A percentile compares a stretch with the other conserved stretches of the same genome.
These are phyloP conservation scores for Cryoendolithus antarcticus DNA, from an alignment of 2,329 filamentous ascomycete genomes.

Conservation along the genomic window DNA sequence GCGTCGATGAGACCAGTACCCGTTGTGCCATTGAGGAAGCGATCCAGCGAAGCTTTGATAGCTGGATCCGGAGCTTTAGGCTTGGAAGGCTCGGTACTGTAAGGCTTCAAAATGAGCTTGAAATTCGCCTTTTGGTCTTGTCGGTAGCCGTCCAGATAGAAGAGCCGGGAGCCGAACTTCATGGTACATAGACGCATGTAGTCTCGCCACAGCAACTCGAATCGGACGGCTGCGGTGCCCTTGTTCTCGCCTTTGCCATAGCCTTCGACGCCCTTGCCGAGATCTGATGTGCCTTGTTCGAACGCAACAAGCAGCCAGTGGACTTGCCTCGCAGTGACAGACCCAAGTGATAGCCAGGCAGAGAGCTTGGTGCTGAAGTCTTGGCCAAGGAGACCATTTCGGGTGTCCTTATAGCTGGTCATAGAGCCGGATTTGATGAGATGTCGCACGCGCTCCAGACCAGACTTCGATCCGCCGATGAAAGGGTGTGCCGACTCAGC, in stretches of 20 bases:
- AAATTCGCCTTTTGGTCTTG: conserved; percentile 24
- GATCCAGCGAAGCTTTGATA: conserved; percentile 31
- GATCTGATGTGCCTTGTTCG: conserved; percentile 46
- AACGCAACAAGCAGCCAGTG: conserved; percentile 56
- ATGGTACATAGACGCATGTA: conserved; percentile 66
- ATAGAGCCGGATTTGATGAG: conserved; percentile 50
- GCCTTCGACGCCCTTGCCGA: conserved; percentile 35
- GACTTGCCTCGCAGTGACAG: conserved; percentile 59
- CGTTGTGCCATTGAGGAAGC: conserved; percentile 55
- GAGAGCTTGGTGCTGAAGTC: conserved; percentile 69
- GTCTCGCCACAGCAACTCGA: conserved; percentile 67
- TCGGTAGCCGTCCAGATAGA: conserved; percentile 52
- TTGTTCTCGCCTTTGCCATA: conserved; percentile 61
- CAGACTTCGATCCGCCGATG: conserved; percentile 52
- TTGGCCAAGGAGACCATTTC: conserved; percentile 57
- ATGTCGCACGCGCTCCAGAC: conserved; percentile 45
- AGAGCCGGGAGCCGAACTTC: conserved; percentile 57
- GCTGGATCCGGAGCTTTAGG: conserved; percentile 33
- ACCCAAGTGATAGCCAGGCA: conserved; percentile 59
- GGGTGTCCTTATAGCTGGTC: conserved; percentile 54
- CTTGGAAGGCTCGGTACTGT: conserved; percentile 18
- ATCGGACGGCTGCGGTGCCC: conserved; percentile 56
- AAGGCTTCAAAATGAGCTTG: conserved; percentile 24
- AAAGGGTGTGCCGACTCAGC: conserved; percentile 53
- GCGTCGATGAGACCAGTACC: conserved; percentile 70